phyloP scores from a whole-genome alignment of 2,329 filamentous ascomycete genomes.

The Clonostachys byssicola region DNA sequence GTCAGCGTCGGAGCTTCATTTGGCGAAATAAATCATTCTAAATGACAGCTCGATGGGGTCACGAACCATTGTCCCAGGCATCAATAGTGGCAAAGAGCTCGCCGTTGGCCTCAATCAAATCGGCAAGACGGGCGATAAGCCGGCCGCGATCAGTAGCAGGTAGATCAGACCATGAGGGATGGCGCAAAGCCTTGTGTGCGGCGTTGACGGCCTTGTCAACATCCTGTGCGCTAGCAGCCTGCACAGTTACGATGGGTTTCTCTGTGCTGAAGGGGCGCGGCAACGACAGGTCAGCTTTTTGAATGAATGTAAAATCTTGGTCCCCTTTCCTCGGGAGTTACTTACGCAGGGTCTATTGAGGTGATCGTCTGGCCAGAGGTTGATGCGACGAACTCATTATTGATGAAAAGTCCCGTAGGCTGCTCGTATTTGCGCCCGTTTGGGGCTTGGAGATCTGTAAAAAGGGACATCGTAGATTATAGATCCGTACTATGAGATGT shows the following conservation, averaged over 20 bases:
- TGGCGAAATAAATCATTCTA: too few species aligned
- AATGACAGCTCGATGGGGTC: slow-evolving; percentile 32
- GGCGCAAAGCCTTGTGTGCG: slow-evolving; percentile 74
- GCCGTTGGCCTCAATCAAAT: slow-evolving; percentile 73
- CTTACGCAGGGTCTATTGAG: slow-evolving; percentile 11
- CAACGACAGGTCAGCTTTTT: too few species aligned
- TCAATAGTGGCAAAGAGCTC: slow-evolving; percentile 78
- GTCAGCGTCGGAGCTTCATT: too few species aligned
- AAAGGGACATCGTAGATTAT: background rate
- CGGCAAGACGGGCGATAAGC: slow-evolving; percentile 71
- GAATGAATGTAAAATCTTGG: too few species aligned
- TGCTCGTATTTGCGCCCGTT: slow-evolving; percentile 25
- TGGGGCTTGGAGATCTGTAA: slow-evolving; percentile 8
- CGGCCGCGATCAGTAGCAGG: slow-evolving; percentile 70
- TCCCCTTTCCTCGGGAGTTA: background rate
- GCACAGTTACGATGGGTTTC: slow-evolving; percentile 63
- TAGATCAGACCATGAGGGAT: slow-evolving; percentile 66
- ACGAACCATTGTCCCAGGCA: slow-evolving; percentile 85
- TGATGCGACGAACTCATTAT: slow-evolving; percentile 10
- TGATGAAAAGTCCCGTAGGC: slow-evolving; percentile 12
- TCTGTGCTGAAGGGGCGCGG: too few species aligned
- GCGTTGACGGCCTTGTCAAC: slow-evolving; percentile 75
- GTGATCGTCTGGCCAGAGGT: slow-evolving; percentile 6
- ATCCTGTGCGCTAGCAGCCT: slow-evolving; percentile 87
- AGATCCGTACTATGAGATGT: too few species aligned